phyloP scores from a whole-genome alignment of 2,329 filamentous ascomycete genomes.

The Colletotrichum caudatum region DNA sequence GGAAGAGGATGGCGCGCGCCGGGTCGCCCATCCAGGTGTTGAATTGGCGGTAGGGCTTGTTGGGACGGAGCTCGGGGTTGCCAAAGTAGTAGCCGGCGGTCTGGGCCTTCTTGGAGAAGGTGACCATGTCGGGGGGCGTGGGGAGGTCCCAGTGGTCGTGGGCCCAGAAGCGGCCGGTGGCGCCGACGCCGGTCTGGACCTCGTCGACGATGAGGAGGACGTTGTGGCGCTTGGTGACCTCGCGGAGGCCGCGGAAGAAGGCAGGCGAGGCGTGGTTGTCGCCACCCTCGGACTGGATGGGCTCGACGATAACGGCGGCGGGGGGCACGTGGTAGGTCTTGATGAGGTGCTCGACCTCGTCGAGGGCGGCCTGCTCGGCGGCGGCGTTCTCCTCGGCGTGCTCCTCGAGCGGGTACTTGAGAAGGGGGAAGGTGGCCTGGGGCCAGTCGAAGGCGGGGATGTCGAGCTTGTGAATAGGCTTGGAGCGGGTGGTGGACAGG shows the following conservation, averaged over 20 bases:
- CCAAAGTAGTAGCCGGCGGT: constrained; percentile 93
- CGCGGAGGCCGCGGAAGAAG: constrained; percentile 88
- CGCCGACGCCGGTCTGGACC: constrained; percentile 92
- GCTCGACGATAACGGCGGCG: constrained; percentile 86
- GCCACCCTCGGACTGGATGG: constrained; percentile 92
- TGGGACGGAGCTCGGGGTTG: constrained; percentile 82
- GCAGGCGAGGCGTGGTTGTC: constrained; percentile 91
- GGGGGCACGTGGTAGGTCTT: constrained; percentile 82
- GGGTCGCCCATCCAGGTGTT: constrained; percentile 99
- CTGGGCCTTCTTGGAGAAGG: constrained; percentile 95
- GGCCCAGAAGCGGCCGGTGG: constrained; percentile 95
- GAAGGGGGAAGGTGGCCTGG: constrained; percentile 84
- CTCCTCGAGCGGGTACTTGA: constrained; percentile 89
- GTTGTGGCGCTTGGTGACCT: constrained; percentile 80
- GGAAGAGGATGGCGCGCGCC: constrained; percentile 85
- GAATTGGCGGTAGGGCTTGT: constrained; percentile 96
- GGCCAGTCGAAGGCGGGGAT: constrained; percentile 97
- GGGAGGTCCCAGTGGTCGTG: constrained; percentile 93
- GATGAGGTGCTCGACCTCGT: constrained; percentile 86
- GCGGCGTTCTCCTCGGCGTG: constrained; percentile 83
- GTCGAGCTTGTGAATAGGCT: constrained; percentile 94
- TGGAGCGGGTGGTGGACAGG: constrained; percentile 89
- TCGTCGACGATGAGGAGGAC: constrained; percentile 93
- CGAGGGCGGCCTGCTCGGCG: constrained; percentile 83
- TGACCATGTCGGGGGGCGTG: constrained; percentile 90